Conservation (phyloP, 352 stramenopile species). For the Phytophthora pluvialis region DNA sequence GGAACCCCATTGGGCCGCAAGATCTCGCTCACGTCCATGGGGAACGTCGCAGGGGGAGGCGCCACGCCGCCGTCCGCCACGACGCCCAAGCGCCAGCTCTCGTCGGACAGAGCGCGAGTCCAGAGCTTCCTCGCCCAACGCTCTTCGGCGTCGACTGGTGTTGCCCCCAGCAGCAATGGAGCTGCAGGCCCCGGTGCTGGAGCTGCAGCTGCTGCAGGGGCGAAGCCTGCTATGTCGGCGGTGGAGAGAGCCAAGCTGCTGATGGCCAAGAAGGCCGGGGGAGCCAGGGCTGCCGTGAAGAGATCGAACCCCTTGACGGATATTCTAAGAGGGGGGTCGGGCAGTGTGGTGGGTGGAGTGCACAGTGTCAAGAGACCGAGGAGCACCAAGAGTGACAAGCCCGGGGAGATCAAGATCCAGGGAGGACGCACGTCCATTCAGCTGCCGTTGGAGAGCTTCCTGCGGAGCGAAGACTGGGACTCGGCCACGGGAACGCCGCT, state of each 20-base stretch:
- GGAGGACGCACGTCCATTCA: constrained; percentile 79
- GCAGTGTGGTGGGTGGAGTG: constrained; percentile 69
- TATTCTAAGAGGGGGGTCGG: constrained; percentile 72
- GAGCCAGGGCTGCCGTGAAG: constrained; percentile 53
- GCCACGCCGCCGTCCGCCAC: constrained; percentile 30
- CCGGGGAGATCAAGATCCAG: constrained; percentile 80
- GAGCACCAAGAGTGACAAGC: constrained; percentile 75
- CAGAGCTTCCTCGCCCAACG: constrained; percentile 74
- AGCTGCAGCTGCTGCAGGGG: not conserved
- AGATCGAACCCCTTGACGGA: constrained; percentile 79
- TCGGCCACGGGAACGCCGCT: constrained; percentile 62
- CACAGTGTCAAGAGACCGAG: constrained; percentile 67
- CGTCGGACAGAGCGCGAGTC: constrained; percentile 60
- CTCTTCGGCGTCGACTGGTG: constrained; percentile 13
- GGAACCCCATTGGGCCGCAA: constrained; percentile 21
- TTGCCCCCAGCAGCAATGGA: constrained; percentile 12
- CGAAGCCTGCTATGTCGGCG: constrained; percentile 57
- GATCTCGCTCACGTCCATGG: constrained; percentile 20
- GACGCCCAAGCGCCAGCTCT: constrained; percentile 59
- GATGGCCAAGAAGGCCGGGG: constrained; percentile 75
- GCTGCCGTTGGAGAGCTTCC: constrained; percentile 78
- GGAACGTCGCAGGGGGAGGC: constrained; percentile 18
- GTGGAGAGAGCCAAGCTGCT: constrained; percentile 78
- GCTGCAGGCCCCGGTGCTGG: not conserved
- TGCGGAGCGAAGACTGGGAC: constrained; percentile 82